Base-by-base conservation (phyloP, 2,329 filamentous ascomycete species). In the Lachnellula cervina region DNA sequence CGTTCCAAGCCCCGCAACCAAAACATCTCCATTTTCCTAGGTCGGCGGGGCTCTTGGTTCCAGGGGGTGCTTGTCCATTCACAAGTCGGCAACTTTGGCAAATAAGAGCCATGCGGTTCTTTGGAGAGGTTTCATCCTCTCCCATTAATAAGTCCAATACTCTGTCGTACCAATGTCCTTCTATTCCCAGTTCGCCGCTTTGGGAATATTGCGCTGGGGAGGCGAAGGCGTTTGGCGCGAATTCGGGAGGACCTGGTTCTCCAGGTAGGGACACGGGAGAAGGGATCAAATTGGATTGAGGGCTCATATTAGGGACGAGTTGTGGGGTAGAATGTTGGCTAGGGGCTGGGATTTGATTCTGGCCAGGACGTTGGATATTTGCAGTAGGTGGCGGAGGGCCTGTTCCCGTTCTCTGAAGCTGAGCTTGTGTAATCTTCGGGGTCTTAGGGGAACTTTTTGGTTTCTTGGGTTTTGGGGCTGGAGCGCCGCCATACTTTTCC, bases 61-160 rank as follows among this genome's bases (percentile, higher is more conserved):
- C 94, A 0, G 94, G 93, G 1, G 94, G 92, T 3, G 94, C 94
- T 70, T 97, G 94, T 0, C 95, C 94, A 69, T 99, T 99, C 48
- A 99, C 92, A 1, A 97, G 80, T 32, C 90, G 81, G 70, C 94
- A 99, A 40, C 81, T 78, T 34, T 77, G 72, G 73, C 94, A 99
- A 54, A 99, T 90, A 61, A 99, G 77, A 7, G 86, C 93, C 56
- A 96, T 83, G 17, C 94, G 85, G 71, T 97, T 97, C 75, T 91
- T 95, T 2, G 93, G 83, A 13, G 89, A 85, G 4, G 89, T 95
- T 73, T 99, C 94, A 67, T 99, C 94, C 68, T 99, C 94, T 49
- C 94, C 94, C 0, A 99, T 80, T 25, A 99, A 82, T 0, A 96
- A 83, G 67, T 99, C 94, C 55, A 99, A 78, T 52, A 99, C 85